Base-by-base conservation (phyloP, 2,329 filamentous ascomycete genomes). In the Neurospora sp. region DNA sequence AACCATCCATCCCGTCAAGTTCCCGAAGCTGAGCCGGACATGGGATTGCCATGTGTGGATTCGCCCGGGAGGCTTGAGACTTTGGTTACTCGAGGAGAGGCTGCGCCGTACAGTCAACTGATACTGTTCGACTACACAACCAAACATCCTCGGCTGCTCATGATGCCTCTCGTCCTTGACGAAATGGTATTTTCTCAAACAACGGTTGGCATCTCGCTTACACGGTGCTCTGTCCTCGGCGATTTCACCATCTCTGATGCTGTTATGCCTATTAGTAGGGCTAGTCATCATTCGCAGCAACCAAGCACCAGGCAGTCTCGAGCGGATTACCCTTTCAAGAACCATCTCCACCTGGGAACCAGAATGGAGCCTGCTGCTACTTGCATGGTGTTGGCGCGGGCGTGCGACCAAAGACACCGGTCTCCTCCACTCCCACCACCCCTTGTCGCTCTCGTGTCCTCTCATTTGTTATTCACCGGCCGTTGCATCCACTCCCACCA, bases 391-490 rank as follows among this genome's bases (percentile, higher is more conserved):
- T 62, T 62, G 43, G 43, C 43, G 58, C 28, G 71, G 68, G 69
- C 62, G 68, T 72, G 71, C 68, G 66, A 46, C 67, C 66, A 23
- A 23, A 69, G 66, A 66, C 58, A 52, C 72, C 69, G 28, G 28
- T 33, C 58, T 67, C 42, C 38, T 33, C 67, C 70, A 38, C 66
- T 71, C 38, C 66, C 68, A 39, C 40, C 69, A 58, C 66, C 43
- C 68, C 28, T 58, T 42, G 19, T 62, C 38, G 38, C 40, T 46
- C 68, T 68, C 52, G 52, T 33, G 52, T 70, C 72, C 70, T 68
- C 68, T 72, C 73, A 70, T 66, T 72, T 73, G 73, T 62, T 71
- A 71, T 70, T 73, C 71, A 70, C 52, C 71, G 71, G 73, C 70
- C 71, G 71, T 75, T 74, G 71, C 73, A 75, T 71, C 52, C 70